Evolutionary conservation across 2,329 filamentous ascomycete genomes (phyloP), one percentile per base, ranked within the genome.

Genomic region (Fusarium cyanostomum): DNA sequence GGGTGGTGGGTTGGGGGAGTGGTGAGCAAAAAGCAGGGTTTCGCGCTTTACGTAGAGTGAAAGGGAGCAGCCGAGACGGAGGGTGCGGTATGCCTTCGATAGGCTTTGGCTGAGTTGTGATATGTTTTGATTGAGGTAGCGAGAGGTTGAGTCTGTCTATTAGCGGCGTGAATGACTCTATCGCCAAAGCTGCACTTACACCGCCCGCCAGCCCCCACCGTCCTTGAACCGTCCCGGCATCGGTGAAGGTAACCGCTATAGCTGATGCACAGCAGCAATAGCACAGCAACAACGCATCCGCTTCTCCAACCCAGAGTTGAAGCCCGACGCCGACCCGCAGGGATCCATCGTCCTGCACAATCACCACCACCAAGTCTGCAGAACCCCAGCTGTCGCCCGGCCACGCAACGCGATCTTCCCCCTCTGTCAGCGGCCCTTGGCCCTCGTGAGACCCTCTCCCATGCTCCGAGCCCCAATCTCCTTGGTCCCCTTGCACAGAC

Each of bases 1-100:
- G n/a, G n/a, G n/a, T n/a, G 63, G 67, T 69, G 64, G 67, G 58
- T 69, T 66, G 68, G 65, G 66, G 58, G 60, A 70, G 66, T 50
- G 37, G 37, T 24, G 16, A 31, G 28, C 41, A 11, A 21, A 49
- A 57, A 52, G 38, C 52, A 56, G 52, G 57, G 46, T 59, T 44
- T 53, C 44, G 46, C 24, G 24, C 24, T 38, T 21, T 50, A n/a
- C 13, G 16, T 46, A 27, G 33, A 16, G 24, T n/a, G 34, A 8
- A 33, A 45, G 61, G 59, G 54, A 64, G 43, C 28, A 63, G 44
- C 54, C 59, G 60, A 59, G 59, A 59, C 59, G 50, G 39, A 18
- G 35, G 27, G 38, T 45, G 38, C 52, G 45, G 45, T 48, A 31
- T 50, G 27, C 42, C 33, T 45, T n/a, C 18, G 7, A 18, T 41